phyloP scores from a whole-genome alignment of 441 rosid genomes.

The Populus hybrid region DNA sequence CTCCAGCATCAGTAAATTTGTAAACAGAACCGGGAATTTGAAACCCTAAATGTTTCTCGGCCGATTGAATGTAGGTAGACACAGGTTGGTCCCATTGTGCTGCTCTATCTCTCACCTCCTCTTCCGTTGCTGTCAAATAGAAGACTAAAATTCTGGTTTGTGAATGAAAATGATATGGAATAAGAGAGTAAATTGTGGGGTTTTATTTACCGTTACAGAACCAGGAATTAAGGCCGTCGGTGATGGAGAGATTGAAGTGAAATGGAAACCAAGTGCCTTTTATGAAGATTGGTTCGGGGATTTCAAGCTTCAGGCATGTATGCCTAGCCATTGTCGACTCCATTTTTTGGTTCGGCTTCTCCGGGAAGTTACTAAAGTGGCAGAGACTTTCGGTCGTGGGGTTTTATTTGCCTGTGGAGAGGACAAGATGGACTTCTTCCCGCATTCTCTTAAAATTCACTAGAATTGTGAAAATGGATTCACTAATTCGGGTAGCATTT shows the following conservation, averaged over 20 bases:
- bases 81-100: slow-evolving; percentile 88
- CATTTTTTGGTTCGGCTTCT: neutral
- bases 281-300: slow-evolving; percentile 54
- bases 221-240: slow-evolving; percentile 77
- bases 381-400: too few relatives aligned
- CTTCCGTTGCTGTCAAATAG: slow-evolving; percentile 54
- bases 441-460: neutral
- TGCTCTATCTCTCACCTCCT: slow-evolving; percentile 72
- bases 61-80: slow-evolving; percentile 52
- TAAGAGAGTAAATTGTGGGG: neutral
- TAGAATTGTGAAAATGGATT: too few relatives aligned
- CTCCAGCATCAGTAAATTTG: slow-evolving; percentile 62
- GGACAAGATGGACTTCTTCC: neutral
- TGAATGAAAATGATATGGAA: neutral
- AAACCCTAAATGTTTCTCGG: slow-evolving; percentile 69
- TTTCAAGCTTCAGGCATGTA: slow-evolving; percentile 66
- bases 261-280: slow-evolving; percentile 68
- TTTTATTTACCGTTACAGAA: slow-evolving; percentile 52
- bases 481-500: neutral
- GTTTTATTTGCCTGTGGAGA: neutral
- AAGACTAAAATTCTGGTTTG: neutral
- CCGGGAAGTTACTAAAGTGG: neutral
- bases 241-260: slow-evolving; percentile 66
- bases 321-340: slow-evolving; percentile 33
- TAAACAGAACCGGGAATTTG: slow-evolving; percentile 66